Percentiles rank a stretch among this genome's conserved stretches.
phyloP scores from a whole-genome alignment of 2,329 filamentous ascomycete genomes.

The Aspergillus clavatus region DNA sequence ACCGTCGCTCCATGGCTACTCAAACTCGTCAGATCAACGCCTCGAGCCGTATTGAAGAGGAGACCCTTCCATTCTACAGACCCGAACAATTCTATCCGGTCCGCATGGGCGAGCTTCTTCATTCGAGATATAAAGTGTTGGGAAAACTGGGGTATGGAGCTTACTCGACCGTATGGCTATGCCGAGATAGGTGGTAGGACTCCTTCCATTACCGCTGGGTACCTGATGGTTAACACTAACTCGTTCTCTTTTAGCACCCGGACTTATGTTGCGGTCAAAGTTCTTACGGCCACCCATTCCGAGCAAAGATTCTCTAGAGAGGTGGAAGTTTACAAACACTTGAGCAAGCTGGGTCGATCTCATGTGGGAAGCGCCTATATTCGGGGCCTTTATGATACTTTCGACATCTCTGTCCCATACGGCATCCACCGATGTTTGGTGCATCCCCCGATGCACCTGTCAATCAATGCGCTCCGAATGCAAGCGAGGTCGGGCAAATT shows the following conservation, averaged over 20 bases:
- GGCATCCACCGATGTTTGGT: too few species aligned
- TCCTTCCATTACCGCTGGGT: too few species aligned
- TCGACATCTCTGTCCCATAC: not conserved
- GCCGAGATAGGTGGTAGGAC: not conserved
- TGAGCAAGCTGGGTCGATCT: not conserved
- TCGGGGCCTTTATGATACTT: not conserved
- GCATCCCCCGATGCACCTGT: too few species aligned
- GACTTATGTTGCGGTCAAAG: not conserved
- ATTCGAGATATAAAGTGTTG: not conserved
- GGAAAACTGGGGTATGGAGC: constrained; percentile 2
- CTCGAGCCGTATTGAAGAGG: not conserved
- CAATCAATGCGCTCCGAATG: too few species aligned
- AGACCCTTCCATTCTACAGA: constrained; percentile 1
- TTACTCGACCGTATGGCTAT: constrained; percentile 2
- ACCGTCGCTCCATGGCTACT: too few species aligned
- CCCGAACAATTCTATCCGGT: not conserved
- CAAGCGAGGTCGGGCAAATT: too few species aligned
- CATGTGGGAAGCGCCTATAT: constrained; percentile 1
- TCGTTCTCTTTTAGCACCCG: not conserved
- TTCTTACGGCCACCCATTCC: not conserved
- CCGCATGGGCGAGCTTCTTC: not conserved
- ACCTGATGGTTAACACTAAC: too few species aligned
- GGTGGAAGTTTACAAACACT: not conserved
- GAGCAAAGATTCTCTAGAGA: not conserved
- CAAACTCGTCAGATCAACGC: too few species aligned